Percentiles rank a stretch among this genome's conserved stretches.
These are phyloP conservation scores for Colletotrichum sp. DNA, from an alignment of 2,329 filamentous ascomycete genomes.

Conservation along the genomic window DNA sequence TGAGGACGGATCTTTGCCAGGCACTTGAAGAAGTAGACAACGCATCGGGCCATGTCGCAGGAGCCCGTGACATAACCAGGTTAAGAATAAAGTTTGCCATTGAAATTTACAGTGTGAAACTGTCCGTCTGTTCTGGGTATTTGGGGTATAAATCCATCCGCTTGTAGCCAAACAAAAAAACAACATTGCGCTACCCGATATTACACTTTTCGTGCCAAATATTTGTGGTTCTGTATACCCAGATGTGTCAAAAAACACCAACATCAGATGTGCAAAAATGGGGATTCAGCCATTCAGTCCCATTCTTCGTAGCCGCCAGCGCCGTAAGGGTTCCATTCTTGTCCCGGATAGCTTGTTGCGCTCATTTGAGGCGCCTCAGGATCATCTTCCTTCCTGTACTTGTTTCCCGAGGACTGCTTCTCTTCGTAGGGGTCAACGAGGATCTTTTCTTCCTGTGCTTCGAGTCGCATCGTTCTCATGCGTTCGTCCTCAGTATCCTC, in stretches of 20 bases:
- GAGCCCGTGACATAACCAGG: background rate
- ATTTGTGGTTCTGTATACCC: background rate
- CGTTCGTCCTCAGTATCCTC: conserved; percentile 49
- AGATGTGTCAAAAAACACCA: background rate
- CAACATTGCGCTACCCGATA: background rate
- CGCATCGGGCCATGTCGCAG: background rate
- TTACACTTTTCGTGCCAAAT: background rate
- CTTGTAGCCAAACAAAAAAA: background rate
- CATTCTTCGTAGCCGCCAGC: conserved; percentile 18
- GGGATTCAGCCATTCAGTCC: background rate
- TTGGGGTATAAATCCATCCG: background rate
- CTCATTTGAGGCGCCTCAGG: conserved; percentile 64
- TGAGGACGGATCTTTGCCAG: background rate
- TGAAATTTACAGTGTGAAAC: background rate
- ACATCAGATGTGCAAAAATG: background rate
- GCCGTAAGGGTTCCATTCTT: conserved; percentile 70
- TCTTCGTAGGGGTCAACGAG: conserved; percentile 38
- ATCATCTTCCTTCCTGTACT: conserved; percentile 40
- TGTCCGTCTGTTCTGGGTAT: background rate
- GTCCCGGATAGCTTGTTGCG: conserved; percentile 72
- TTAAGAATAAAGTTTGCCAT: background rate
- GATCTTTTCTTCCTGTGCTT: conserved; percentile 61
- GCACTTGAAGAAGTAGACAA: background rate
- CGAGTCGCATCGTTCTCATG: conserved; percentile 47
- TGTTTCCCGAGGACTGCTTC: conserved; percentile 28